Base-by-base conservation (phyloP, 345 rosid species). In the Arabidopsis thaliana region DNA sequence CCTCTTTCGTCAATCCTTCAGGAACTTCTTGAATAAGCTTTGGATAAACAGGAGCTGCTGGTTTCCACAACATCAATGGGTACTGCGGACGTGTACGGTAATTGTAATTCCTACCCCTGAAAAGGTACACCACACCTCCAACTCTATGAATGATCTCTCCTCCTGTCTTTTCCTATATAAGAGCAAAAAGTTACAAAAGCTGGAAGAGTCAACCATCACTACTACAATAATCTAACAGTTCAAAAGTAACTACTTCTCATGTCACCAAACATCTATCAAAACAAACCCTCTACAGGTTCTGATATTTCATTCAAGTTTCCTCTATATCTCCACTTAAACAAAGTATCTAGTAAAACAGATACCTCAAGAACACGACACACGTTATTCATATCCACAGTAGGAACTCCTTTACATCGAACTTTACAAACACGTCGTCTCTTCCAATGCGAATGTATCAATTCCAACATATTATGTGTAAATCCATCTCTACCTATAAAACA, bases 391-490 rank as follows among this genome's bases (percentile, higher is more conserved):
- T 94, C 98, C 5, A 94, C 86, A 0, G 97, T 94, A 0, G 97
- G 98, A 77, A 94, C 86, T 25, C 98, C 98, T 68, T 89, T 86
- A 68, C 93, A 94, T 20, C 87, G 86, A 74, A 94, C 87, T 68
- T 94, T 94, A 73, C 96, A 85, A 44, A 94, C 91, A n/a, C 88
- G 85, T 34, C 82, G 81, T 44, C 97, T 83, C 81, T 86, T 91
- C 97, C 97, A 94, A 78, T 94, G 98, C 5, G 82, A 51, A 78
- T 91, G 98, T 67, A 94, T 64, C 84, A 94, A 75, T 40, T 91
- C 98, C 93, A 94, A 82, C 98, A 94, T 94, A 57, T 91, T 94
- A 80, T 89, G 98, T 0, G 98, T 94, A 82, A 94, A 82, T 38
- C 98, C 98, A 74, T 94, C 98, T 61, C 98, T 89, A 12, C 98